Evolutionary conservation across 148 eudicot species (phyloP), one percentile per base, ranked within the genome.

Genomic region (Nepenthes mirabilis): DNA sequence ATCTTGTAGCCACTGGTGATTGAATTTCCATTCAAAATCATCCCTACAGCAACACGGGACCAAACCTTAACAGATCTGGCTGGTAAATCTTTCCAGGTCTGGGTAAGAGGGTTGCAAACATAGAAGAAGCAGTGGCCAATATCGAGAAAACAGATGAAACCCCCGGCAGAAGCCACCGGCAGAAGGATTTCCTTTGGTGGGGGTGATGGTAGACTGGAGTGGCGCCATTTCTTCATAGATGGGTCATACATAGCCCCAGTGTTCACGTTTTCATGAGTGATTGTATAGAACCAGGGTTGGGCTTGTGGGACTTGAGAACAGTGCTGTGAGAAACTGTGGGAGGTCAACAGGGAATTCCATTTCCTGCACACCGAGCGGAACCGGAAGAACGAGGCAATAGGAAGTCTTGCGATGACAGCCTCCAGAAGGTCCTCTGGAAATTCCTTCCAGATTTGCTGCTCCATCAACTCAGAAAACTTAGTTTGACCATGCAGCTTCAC

Each of bases 131-230:
- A 73, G 50, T 82, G 82, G 33, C 91, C 87, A 55, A 79, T 72
- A 62, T 93, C 95, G 11, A 83, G 79, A 67, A 86, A 82, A 68
- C 99, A 93, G 43, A 93, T 77, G 2, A 93, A 91, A 64, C 99
- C 99, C 59, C 99, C 99, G 2, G 85, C 83, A 35, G 95, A 93
- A 69, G 99, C 96, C 57, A 84, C 89, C 2, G 96, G 96, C 69
- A 89, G 66, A 45, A 89, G 77, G 36, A 77, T 77, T 36, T 64
- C 64, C 65, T 93, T 85, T 2, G 82, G 82, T 49, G 89, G 86
- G 55, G 76, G 73, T 11, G 86, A 68, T 33, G 91, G 82, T 56
- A 70, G 61, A 7, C 80, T 67, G 2, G 84, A 91, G 58, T 86
- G 87, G 72, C 82, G 87, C 99, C 99, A 93, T 76, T 82, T 84